Evolutionary conservation across 768 basidiomycete genomes (phyloP).

Genomic region (Leccinum fibrillosum): DNA sequence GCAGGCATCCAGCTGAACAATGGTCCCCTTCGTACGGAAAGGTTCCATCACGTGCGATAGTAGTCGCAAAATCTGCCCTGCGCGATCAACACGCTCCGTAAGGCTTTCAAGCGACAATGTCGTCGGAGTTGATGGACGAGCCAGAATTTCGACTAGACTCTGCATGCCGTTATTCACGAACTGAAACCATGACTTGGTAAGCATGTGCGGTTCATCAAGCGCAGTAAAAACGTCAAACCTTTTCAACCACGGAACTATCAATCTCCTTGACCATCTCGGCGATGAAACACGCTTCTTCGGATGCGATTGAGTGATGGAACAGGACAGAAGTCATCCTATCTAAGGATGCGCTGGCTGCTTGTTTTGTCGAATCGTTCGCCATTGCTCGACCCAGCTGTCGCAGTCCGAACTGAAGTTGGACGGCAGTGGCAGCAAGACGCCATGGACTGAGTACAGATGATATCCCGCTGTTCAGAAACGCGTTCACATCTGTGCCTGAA

Average conservation of each 20-base stretch:
- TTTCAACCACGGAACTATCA: constrained; percentile 60
- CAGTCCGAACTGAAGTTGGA: constrained; percentile 73
- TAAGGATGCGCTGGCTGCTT: constrained; percentile 57
- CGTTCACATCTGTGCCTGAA: constrained; percentile 41
- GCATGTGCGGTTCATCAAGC: not conserved
- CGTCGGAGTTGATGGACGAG: constrained; percentile 25
- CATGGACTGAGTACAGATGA: constrained; percentile 74
- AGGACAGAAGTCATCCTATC: constrained; percentile 64
- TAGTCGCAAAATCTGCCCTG: constrained; percentile 67
- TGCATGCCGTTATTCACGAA: constrained; percentile 74
- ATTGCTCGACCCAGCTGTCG: constrained; percentile 71
- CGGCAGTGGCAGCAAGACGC: constrained; percentile 78
- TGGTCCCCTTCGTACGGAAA: constrained; percentile 46
- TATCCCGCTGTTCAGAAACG: constrained; percentile 55
- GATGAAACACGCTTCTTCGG: constrained; percentile 79
- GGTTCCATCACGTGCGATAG: constrained; percentile 68
- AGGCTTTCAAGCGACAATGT: constrained; percentile 27
- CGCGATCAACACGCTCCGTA: constrained; percentile 45
- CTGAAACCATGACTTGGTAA: constrained; percentile 31
- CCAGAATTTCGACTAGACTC: constrained; percentile 57
- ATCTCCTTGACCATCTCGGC: constrained; percentile 79
- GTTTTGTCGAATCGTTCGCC: constrained; percentile 46
- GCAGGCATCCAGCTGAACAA: constrained; percentile 45
- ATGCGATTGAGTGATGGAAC: constrained; percentile 70
- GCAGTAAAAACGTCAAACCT: constrained; percentile 38